A percentile compares a stretch with the other conserved stretches of the same genome.
Conservation (phyloP, 768 basidiomycete species). For the Cantharellus cinnabarinus region DNA sequence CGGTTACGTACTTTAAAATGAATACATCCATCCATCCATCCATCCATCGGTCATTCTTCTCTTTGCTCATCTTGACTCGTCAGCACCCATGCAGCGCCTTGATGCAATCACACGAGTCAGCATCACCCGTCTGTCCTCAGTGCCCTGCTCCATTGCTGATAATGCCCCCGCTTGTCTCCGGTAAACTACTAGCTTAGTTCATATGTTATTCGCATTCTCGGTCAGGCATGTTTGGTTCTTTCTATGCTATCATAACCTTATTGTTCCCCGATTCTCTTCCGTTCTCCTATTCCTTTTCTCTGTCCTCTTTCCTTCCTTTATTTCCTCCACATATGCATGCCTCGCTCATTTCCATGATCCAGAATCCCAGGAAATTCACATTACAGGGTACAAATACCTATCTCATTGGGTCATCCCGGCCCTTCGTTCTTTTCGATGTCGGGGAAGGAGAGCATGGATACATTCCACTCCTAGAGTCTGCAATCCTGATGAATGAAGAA, state of each 20-base stretch:
- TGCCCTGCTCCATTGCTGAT: neutral
- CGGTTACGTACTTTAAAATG: too few species aligned
- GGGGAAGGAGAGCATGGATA: constrained; percentile 57
- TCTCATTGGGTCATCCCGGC: constrained; percentile 45
- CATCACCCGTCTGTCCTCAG: neutral
- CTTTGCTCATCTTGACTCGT: neutral
- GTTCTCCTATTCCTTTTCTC: neutral
- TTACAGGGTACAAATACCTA: constrained; percentile 73
- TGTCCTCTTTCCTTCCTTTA: neutral
- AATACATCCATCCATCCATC: neutral
- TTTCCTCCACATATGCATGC: neutral
- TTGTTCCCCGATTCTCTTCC: neutral
- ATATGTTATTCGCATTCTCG: constrained; percentile 45
- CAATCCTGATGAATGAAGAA: constrained; percentile 23
- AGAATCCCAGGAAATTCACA: constrained; percentile 83
- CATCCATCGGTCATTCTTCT: neutral
- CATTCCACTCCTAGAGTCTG: constrained; percentile 39
- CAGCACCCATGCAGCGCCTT: constrained; percentile 25
- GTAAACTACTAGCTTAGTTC: constrained; percentile 35
- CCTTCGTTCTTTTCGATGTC: constrained; percentile 67
- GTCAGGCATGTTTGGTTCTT: constrained; percentile 33
- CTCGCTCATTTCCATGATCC: constrained; percentile 1
- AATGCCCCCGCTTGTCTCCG: neutral
- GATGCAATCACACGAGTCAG: constrained; percentile 27
- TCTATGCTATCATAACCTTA: neutral